Evolutionary conservation across 805 yeast genomes (phyloP), one percentile per base, ranked within the genome.

Genomic region (Cyberlindnera veronae): DNA sequence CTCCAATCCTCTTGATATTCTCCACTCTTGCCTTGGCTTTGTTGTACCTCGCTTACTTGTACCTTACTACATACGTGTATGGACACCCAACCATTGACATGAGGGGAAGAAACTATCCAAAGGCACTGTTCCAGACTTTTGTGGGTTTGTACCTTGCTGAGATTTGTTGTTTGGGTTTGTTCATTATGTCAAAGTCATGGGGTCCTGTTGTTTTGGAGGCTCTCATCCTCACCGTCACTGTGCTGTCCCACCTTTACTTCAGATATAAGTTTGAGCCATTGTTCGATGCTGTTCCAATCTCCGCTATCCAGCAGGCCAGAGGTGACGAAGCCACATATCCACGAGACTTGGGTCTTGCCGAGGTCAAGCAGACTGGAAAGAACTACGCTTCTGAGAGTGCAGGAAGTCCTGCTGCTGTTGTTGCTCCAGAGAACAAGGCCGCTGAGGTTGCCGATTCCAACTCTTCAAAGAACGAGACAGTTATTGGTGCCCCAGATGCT

Each of bases 121-220:
- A 74, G 52, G 86, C 88, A 2, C 59, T 84, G 49, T 79, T 84
- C 61, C 87, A 84, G 62, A 68, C 79, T 11, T 84, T 83, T 58
- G 83, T 77, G 42, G 89, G 81, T 12, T 48, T 85, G 30, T 85
- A 85, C 60, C 64, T 85, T 46, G 83, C 81, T 32, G 87, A 85
- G 61, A 64, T 82, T 32, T 79, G 86, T 61, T 63, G 84, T 41
- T 61, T 77, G 42, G 91, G 84, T 29, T 67, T 85, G 57, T 84
- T 84, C 56, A 83, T 84, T 29, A 79, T 83, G 78, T 75, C 78
- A 32, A 82, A 85, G 67, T 71, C 82, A 49, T 85, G 91, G 91
- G 87, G 84, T 17, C 77, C 82, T 51, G 77, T 84, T 48, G 93
- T 69, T 3, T 65, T 85, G 41, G 90, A 84, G 61, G 82, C 68